Percentiles rank a stretch among this genome's conserved stretches.
These are phyloP conservation scores for Phyllostachys edulis DNA, from an alignment of 176 grass and related monocot species.

Conservation along the genomic window DNA sequence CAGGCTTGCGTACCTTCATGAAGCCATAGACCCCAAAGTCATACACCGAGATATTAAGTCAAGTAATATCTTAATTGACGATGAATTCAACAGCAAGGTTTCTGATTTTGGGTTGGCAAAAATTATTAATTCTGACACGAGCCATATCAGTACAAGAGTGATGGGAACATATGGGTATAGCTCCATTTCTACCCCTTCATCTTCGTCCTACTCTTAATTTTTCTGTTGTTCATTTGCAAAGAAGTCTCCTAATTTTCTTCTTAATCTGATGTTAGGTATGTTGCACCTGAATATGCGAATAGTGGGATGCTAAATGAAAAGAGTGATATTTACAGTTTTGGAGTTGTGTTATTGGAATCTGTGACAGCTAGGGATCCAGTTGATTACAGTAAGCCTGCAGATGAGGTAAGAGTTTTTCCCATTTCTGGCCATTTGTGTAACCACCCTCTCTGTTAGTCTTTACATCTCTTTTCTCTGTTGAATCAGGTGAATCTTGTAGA, in stretches of 20 bases:
- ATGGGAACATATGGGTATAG: slow-evolving; percentile 99
- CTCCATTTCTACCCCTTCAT: neutral
- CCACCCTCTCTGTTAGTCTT: neutral
- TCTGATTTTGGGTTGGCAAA: slow-evolving; percentile 99
- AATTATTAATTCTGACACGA: slow-evolving; percentile 82
- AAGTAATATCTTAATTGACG: slow-evolving; percentile 92
- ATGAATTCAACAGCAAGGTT: slow-evolving; percentile 84
- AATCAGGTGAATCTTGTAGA: slow-evolving; percentile 85
- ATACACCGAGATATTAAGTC: slow-evolving; percentile 98
- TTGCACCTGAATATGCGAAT: slow-evolving; percentile 94
- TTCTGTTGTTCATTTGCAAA: slow-evolving; percentile 14
- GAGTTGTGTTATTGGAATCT: slow-evolving; percentile 85
- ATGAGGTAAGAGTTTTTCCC: slow-evolving; percentile 51
- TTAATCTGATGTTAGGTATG: slow-evolving; percentile 64
- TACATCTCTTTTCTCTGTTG: slow-evolving; percentile 21
- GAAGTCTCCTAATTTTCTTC: slow-evolving; percentile 35
- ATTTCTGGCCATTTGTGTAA: slow-evolving; percentile 14
- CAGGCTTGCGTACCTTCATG: slow-evolving; percentile 94
- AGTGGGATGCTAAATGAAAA: slow-evolving; percentile 94
- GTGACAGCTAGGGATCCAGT: slow-evolving; percentile 89
- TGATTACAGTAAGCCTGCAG: slow-evolving; percentile 70
- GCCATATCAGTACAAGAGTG: slow-evolving; percentile 89
- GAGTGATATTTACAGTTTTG: slow-evolving; percentile 98
- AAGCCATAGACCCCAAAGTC: slow-evolving; percentile 94
- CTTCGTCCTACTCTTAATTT: neutral